These are phyloP conservation scores for Apiotrichum veenhuisii DNA, from an alignment of 1,284 basidiomycete genomes.

Conservation along the genomic window DNA sequence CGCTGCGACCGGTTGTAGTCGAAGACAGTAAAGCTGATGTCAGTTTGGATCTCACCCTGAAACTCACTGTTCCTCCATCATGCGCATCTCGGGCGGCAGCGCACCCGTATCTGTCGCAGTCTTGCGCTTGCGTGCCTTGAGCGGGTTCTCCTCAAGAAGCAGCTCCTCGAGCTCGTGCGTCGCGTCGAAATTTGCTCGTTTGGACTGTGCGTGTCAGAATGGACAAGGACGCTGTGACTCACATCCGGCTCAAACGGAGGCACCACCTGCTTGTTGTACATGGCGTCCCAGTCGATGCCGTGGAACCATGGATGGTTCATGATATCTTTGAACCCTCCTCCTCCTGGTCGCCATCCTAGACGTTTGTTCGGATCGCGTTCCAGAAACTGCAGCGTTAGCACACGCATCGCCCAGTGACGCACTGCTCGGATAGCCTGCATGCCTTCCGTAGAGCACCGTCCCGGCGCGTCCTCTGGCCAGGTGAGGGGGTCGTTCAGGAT, in stretches of 20 bases:
- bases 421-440: conserved; percentile 47
- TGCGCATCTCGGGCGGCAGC: conserved; percentile 82
- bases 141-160: conserved; percentile 90
- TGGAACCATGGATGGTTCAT: conserved; percentile 83
- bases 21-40: conserved; percentile 48
- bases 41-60: background rate
- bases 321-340: conserved; percentile 73
- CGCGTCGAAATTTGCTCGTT: conserved; percentile 99
- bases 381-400: conserved; percentile 60
- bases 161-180: conserved; percentile 97
- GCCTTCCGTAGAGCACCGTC: conserved; percentile 43
- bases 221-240: conserved; percentile 19
- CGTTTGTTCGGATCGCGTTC: conserved; percentile 79
- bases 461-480: conserved; percentile 49
- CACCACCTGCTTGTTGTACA: conserved; percentile 71
- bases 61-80: conserved; percentile 96
- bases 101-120: conserved; percentile 79
- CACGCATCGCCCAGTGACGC: conserved; percentile 11
- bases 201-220: conserved; percentile 60
- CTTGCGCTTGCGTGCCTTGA: conserved; percentile 90
- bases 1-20: conserved; percentile 46
- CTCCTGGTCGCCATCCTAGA: conserved; percentile 72
- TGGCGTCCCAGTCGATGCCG: conserved; percentile 76
- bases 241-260: conserved; percentile 88
- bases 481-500: conserved; percentile 59